Evolutionary conservation across 148 eudicot genomes (phyloP).

Genomic region (Salicornia ramosissima): DNA sequence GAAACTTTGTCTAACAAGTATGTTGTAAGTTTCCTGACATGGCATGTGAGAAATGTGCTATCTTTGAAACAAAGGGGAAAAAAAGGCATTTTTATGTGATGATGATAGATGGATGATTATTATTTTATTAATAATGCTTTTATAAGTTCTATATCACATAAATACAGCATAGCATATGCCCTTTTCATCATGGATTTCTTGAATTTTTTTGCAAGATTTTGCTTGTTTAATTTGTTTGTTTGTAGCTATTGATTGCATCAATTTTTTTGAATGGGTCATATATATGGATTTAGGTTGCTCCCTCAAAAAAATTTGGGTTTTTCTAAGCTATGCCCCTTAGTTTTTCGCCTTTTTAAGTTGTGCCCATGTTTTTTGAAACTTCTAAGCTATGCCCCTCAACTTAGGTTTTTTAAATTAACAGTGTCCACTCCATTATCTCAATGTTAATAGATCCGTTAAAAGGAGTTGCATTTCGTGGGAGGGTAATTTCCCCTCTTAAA

Average conservation of each 20-base stretch:
- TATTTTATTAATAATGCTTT: neutral
- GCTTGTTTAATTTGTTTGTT: neutral
- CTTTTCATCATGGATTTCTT: neutral
- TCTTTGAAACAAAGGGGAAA: neutral
- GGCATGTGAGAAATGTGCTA: conserved; percentile 20
- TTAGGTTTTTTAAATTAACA: no score
- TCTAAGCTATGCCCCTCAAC: no score
- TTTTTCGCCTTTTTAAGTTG: no score
- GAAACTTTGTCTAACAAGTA: conserved; percentile 2
- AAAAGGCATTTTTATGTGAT: neutral
- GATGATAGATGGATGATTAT: neutral
- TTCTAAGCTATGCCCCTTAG: no score
- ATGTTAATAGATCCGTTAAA: no score
- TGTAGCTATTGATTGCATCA: neutral
- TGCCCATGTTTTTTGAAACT: no score
- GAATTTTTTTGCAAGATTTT: neutral
- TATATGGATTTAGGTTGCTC: no score
- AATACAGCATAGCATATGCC: neutral
- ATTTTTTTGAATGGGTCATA: no score
- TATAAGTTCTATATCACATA: neutral
- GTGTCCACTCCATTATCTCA: no score
- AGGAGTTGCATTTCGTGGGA: no score
- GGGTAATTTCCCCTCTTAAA: no score
- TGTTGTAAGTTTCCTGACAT: conserved; percentile 1
- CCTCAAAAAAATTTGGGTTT: neutral